Conservation (phyloP, 441 rosid species). For the Populus tomentosa region DNA sequence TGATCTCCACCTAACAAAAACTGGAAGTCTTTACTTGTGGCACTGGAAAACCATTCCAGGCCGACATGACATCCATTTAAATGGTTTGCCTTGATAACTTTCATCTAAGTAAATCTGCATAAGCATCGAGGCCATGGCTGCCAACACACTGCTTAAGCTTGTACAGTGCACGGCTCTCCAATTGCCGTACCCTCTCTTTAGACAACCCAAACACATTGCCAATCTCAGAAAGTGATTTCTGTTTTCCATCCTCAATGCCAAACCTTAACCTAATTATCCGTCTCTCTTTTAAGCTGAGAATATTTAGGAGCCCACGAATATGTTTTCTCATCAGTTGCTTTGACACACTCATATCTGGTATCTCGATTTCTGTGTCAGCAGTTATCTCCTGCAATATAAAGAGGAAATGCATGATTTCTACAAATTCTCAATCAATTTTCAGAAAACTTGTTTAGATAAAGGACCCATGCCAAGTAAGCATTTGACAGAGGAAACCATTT, state of each 20-base stretch:
- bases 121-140: constrained; percentile 59
- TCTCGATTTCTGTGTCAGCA: constrained; percentile 60
- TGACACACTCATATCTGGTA: constrained; percentile 48
- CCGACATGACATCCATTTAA: neutral
- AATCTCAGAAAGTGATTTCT: constrained; percentile 58
- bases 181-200: constrained; percentile 72
- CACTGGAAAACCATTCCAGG: too few relatives aligned
- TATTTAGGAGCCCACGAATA: constrained; percentile 47
- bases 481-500: neutral
- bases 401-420: neutral
- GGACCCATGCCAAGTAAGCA: neutral
- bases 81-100: neutral
- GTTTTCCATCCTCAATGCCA: constrained; percentile 67
- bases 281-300: constrained; percentile 63
- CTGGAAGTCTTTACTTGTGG: neutral
- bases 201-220: constrained; percentile 62
- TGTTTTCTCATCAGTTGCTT: constrained; percentile 76
- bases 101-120: constrained; percentile 46
- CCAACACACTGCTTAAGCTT: constrained; percentile 63
- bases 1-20: neutral
- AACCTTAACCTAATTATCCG: constrained; percentile 66
- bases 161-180: constrained; percentile 70
- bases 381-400: constrained; percentile 56
- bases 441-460: neutral
- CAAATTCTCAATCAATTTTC: neutral